Conservation (phyloP, 2,329 filamentous ascomycete species). For the Colletotrichum eremochloae region DNA sequence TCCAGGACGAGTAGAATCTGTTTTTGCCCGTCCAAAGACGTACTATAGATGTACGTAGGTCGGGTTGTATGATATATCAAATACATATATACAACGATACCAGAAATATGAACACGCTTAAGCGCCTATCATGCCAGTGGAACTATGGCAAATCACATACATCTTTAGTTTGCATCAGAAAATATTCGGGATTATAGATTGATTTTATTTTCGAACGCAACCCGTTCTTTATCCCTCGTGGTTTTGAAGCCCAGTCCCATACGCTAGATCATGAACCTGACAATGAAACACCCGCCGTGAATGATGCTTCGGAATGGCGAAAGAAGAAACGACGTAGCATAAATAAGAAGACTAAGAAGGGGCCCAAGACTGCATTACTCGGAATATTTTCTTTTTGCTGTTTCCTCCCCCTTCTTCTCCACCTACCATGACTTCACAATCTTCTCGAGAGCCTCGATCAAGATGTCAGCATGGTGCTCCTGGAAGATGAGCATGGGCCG, state of each 20-base stretch:
- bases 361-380: not conserved
- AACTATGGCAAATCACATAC: not conserved
- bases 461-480: conserved; percentile 88
- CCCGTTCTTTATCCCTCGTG: not conserved
- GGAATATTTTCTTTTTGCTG: no score
- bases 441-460: conserved; percentile 84
- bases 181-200: not conserved
- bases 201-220: conserved; percentile 8
- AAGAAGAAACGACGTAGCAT: not conserved
- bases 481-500: conserved; percentile 94
- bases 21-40: not conserved
- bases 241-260: conserved; percentile 3
- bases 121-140: not conserved
- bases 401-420: not conserved
- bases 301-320: conserved; percentile 6
- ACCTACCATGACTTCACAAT: conserved; percentile 64
- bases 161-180: not conserved
- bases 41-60: not conserved
- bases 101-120: not conserved
- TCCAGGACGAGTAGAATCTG: not conserved
- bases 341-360: not conserved
- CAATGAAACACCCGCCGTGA: not conserved
- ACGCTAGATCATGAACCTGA: conserved; percentile 21
- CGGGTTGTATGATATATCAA: conserved; percentile 10
- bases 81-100: not conserved